These are phyloP conservation scores for Begonia fuchsioides DNA, from an alignment of 306 rosid genomes.

Conservation along the genomic window DNA sequence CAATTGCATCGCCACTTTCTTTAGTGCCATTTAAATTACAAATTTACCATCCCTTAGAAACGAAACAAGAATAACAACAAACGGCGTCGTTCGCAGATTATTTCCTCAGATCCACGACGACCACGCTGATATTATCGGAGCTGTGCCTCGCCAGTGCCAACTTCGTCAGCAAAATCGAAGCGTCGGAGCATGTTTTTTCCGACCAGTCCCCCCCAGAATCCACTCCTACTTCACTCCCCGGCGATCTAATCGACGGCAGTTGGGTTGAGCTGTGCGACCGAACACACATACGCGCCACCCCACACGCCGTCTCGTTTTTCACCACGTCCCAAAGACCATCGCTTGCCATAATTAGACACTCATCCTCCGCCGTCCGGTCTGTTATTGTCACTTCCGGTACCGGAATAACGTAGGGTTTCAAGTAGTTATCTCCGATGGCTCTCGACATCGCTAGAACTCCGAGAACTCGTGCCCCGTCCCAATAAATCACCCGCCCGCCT, in stretches of 20 bases:
- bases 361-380: conserved; percentile 52
- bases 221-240: no score
- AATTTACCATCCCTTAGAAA: no score
- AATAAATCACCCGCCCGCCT: conserved; percentile 79
- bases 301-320: conserved; percentile 64
- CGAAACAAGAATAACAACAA: no score
- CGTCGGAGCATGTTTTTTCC: conserved; percentile 59
- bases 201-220: not conserved
- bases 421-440: conserved; percentile 74
- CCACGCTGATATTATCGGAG: conserved; percentile 76
- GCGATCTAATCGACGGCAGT: conserved; percentile 10
- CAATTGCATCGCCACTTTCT: no score
- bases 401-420: conserved; percentile 74
- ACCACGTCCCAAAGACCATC: conserved; percentile 96
- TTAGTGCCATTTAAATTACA: no score
- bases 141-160: conserved; percentile 79
- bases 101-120: conserved; percentile 63
- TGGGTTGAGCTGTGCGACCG: conserved; percentile 19
- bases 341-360: conserved; percentile 68
- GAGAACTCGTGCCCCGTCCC: conserved; percentile 83
- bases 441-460: conserved; percentile 90
- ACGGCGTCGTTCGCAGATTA: no score
- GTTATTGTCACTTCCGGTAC: conserved; percentile 70
- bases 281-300: conserved; percentile 62
- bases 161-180: conserved; percentile 70